Evolutionary conservation across 129 eudicot genomes (phyloP), one percentile per base, ranked within the genome.

Genomic region (Silybum marianum): DNA sequence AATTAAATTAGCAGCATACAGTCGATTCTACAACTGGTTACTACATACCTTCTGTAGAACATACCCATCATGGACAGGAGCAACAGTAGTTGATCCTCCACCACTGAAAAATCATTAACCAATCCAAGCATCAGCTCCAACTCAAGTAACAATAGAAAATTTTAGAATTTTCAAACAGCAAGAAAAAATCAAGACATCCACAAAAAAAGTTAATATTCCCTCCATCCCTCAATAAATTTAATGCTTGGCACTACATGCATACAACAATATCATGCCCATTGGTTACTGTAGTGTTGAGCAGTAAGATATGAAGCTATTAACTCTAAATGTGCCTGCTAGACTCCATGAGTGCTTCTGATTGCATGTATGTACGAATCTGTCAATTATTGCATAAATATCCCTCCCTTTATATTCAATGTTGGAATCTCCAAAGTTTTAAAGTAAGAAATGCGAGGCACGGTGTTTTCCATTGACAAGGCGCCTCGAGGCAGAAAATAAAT

Each of bases 41-140:
- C 23, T 78, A 69, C 77, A 51, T 89, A 95, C 99, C 99, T 95
- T 95, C 81, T 93, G 98, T 87, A 95, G 93, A 84, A 95, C 99
- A 88, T 93, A 95, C 71, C 99, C 99, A 91, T 95, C 99, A 42
- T 95, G 99, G 32, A 95, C 99, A 9, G 99, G 97, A 80, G 97
- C 98, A 84, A 95, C 89, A 6, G 97, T 95, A 77, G 99, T 95
- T 60, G 98, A 95, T 82, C 99, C 99, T 84, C 99, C 99, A 78
- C 99, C 99, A 84, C 99, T 95, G 86, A 82, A 83, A 1, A 88
- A 62, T 66, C 34, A 73, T 77, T 38, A 48, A 65, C 42, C 75
- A 66, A 22, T 11, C 83, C 72, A 48, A 19, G 24, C 4, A 70
- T 78, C 48, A 86, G 75, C 19, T 63, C 71, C 36, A 36, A 82